Evolutionary conservation across 2,329 filamentous ascomycete species (phyloP), one percentile per base, ranked within the genome.

Genomic region (Diaporthe capsici): DNA sequence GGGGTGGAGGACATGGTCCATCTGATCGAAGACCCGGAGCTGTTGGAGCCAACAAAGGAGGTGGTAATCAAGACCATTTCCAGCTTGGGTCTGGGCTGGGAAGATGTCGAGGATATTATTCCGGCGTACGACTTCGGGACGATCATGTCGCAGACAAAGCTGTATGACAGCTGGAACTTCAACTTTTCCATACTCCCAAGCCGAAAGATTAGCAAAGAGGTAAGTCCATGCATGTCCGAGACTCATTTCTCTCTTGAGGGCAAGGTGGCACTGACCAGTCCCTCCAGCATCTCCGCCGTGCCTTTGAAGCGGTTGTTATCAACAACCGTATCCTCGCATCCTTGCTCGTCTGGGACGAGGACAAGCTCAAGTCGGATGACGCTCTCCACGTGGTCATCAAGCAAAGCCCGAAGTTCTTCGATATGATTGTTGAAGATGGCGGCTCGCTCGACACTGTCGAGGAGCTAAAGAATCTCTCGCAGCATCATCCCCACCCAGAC

Each of bases 1-100:
- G 75, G 49, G 6, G 61, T 74, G 37, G 75, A 77, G 60, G 76
- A 78, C 20, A 78, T 76, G 75, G 57, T 42, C 22, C 75, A 76
- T 65, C 72, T 78, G 22, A 51, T 57, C 51, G 72, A 71, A 39
- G 42, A 74, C 25, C 53, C 63, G 22, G 42, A 74, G n/a, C 28
- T 71, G 28, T 53, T 74, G 9, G 72, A 44, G 42, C 63, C 72
- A 51, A 76, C 75, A 3, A 76, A 65, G 55, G 44, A 74, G 55
- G 5, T 76, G 20, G 75, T 76, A 9, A 25, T 13, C 42, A 68
- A 67, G 44, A 74, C 72, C 4, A 58, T 76, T 37, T 65, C 49
- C 28, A 70, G 8, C 22, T 53, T 71, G 20, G 72, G 75, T 1
- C 28, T 76, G n/a, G 47, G 42, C 8, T 76, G 75, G 75, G 72